A percentile compares a stretch with the other conserved stretches of the same genome.
These are phyloP conservation scores for Diplodia corticola DNA, from an alignment of 2,329 filamentous ascomycete species.

Conservation along the genomic window DNA sequence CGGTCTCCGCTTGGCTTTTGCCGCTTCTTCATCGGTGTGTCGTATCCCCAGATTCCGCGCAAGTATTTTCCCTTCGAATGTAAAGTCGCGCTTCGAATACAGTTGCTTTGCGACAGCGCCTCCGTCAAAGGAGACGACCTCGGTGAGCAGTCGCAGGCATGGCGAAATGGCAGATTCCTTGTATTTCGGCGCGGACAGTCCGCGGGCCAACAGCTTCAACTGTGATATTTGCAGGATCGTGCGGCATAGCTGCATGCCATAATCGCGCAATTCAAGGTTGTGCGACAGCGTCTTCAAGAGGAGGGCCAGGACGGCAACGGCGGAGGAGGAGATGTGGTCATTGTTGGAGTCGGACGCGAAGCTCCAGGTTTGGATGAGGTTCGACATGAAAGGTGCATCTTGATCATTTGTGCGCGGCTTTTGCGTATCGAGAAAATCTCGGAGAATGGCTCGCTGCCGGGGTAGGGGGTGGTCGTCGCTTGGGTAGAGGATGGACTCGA, in stretches of 20 bases:
- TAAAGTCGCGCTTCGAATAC: constrained; percentile 75
- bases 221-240: constrained; percentile 79
- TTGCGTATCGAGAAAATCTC: constrained; percentile 67
- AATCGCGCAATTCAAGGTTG: constrained; percentile 70
- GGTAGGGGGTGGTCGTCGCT: constrained; percentile 51
- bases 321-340: constrained; percentile 76
- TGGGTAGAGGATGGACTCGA: constrained; percentile 63
- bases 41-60: constrained; percentile 78
- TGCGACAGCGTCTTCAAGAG: constrained; percentile 76
- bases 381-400: constrained; percentile 66
- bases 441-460: constrained; percentile 60
- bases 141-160: constrained; percentile 78
- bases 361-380: constrained; percentile 86
- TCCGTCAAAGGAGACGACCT: constrained; percentile 83
- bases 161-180: constrained; percentile 90
- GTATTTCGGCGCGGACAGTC: constrained; percentile 74
- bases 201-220: constrained; percentile 75
- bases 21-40: constrained; percentile 52
- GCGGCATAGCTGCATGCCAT: constrained; percentile 76
- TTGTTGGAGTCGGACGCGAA: constrained; percentile 78
- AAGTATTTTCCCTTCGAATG: constrained; percentile 69
- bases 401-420: constrained; percentile 52
- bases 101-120: constrained; percentile 75
- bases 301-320: constrained; percentile 77
- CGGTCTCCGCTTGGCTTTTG: constrained; percentile 68